A percentile compares a stretch with the other conserved stretches of the same genome.
These are phyloP conservation scores for Balamuthia mandrillaris DNA, from an alignment of 208 protist genomes.

Conservation along the genomic window DNA sequence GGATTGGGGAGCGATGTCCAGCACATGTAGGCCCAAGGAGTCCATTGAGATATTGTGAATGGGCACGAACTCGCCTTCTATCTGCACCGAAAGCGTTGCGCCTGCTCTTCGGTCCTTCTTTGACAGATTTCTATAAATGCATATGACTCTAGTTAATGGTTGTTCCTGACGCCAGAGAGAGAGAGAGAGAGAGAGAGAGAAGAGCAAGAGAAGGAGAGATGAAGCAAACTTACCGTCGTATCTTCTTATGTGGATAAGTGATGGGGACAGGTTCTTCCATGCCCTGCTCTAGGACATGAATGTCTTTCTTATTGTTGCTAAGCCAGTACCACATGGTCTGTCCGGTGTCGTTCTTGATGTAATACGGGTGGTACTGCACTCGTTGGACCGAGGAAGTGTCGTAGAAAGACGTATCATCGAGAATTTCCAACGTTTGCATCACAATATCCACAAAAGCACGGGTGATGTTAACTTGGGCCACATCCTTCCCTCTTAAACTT, in stretches of 20 bases:
- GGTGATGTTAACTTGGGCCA: slow-evolving; percentile 15
- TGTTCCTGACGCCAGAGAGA: too few relatives aligned
- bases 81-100: slow-evolving; percentile 6
- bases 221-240: not conserved
- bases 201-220: not conserved
- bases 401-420: not conserved
- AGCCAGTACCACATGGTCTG: slow-evolving; percentile 35
- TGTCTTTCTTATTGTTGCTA: not conserved
- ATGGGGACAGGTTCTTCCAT: slow-evolving; percentile 11
- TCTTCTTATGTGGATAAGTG: not conserved
- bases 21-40: not conserved
- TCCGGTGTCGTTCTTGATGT: slow-evolving; percentile 31
- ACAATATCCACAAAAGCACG: slow-evolving; percentile 4
- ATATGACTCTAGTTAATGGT: too few relatives aligned
- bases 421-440: slow-evolving; percentile 11
- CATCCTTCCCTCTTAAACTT: too few relatives aligned
- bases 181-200: not conserved
- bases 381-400: slow-evolving; percentile 5
- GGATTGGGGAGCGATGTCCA: not conserved
- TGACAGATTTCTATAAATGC: too few relatives aligned
- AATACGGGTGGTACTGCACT: slow-evolving; percentile 8
- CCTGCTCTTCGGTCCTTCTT: not conserved
- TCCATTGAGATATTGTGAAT: slow-evolving; percentile 22
- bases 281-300: not conserved
- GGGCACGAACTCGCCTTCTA: slow-evolving; percentile 22